These are phyloP conservation scores for Ogataea trehaloabstinens DNA, from an alignment of 805 yeast species.

Conservation along the genomic window DNA sequence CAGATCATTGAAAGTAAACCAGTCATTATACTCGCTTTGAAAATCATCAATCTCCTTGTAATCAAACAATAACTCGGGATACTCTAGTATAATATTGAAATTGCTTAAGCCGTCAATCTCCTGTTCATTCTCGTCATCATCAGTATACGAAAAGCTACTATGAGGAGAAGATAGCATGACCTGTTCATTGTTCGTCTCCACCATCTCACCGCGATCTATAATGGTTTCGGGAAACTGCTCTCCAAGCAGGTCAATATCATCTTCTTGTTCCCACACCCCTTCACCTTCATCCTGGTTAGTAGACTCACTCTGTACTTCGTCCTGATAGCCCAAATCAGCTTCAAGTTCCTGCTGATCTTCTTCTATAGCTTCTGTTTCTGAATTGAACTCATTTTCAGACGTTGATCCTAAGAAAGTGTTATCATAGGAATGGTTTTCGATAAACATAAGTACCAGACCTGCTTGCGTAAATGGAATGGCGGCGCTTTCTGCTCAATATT, in stretches of 20 bases:
- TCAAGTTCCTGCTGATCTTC: neutral
- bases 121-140: constrained; percentile 25
- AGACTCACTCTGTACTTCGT: neutral
- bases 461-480: too few species aligned
- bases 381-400: neutral
- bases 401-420: neutral
- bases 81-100: constrained; percentile 32
- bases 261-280: constrained; percentile 12
- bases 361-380: neutral
- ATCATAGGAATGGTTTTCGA: neutral
- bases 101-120: constrained; percentile 34
- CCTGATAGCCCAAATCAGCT: neutral
- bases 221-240: constrained; percentile 29
- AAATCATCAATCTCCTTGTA: constrained; percentile 37
- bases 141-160: constrained; percentile 26
- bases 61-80: constrained; percentile 44
- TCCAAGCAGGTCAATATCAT: constrained; percentile 16
- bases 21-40: constrained; percentile 38
- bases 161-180: constrained; percentile 30
- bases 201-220: constrained; percentile 31
- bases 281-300: neutral
- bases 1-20: constrained; percentile 36
- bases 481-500: too few species aligned
- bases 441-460: neutral
- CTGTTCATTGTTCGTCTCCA: constrained; percentile 30